Percentiles rank a stretch among this genome's conserved stretches.
Evolutionary conservation across 129 eudicot genomes (phyloP).

Genomic region (carrot (Daucus carota)): DNA sequence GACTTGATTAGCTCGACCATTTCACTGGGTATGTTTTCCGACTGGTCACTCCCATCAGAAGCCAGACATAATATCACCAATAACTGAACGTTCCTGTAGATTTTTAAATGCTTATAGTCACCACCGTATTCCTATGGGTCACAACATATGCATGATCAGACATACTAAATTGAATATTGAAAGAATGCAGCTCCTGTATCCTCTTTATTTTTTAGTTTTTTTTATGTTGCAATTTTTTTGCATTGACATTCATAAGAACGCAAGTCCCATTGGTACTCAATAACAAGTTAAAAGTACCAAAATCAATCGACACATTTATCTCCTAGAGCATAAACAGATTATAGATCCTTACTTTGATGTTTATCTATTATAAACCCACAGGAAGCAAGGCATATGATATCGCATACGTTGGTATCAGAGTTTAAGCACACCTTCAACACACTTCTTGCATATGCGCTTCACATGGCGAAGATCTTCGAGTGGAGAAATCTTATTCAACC

Average conservation of each 20-base stretch:
- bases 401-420: neutral
- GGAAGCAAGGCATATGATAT: neutral
- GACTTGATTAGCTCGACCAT: constrained; percentile 53
- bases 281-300: neutral
- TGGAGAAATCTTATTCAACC: constrained; percentile 65
- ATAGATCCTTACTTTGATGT: too few species aligned
- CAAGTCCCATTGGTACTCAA: neutral
- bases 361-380: too few species aligned
- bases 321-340: neutral
- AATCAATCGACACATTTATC: neutral
- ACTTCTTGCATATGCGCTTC: constrained; percentile 63
- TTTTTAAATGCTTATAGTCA: constrained; percentile 2
- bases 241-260: neutral
- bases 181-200: neutral
- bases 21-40: constrained; percentile 40
- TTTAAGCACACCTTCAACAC: constrained; percentile 33
- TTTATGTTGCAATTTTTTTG: neutral
- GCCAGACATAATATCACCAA: constrained; percentile 65
- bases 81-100: constrained; percentile 48
- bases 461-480: constrained; percentile 77
- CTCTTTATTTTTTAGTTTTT: neutral
- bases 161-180: neutral
- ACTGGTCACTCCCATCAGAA: constrained; percentile 33
- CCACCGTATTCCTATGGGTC: neutral
- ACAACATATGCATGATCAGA: neutral